Evolutionary conservation across 2,329 filamentous ascomycete genomes (phyloP), one percentile per base, ranked within the genome.

Genomic region (Colletotrichum spinosum): DNA sequence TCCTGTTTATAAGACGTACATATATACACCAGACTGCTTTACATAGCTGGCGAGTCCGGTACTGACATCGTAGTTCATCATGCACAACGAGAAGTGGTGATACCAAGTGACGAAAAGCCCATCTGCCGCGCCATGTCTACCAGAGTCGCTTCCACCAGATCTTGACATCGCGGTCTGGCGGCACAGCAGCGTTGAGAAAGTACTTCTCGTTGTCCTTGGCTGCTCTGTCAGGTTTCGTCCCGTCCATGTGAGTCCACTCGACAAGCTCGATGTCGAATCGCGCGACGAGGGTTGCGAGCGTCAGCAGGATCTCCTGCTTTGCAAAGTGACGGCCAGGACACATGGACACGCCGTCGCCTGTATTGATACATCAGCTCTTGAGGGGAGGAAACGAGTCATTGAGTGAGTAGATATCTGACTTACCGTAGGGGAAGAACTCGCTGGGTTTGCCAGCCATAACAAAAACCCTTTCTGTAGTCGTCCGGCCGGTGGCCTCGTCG

Each of bases 241-340:
- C 67, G 33, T 67, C 59, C 37, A 59, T 35, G 34, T 52, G 7
- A 2, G 54, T 61, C 67, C 64, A 68, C 13, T 67, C 67, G 10
- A 65, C 39, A 51, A 77, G 71, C 54, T 77, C 72, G 11, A 17
- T 17, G 15, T 17, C 15, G 15, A 2, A 17, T 17, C 15, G 15
- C 15, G 15, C 15, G 15, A 17, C 15, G 15, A 17, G 15, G 15
- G 15, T 17, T 17, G 15, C 15, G 15, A 17, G 15, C 15, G 15
- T 17, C 15, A 17, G 15, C 15, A 17, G 15, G 15, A 17, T 17
- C 15, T 17, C 15, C 15, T 17, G 15, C 15, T 17, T 17, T 17
- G 15, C 2, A 17, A 17, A 17, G 15, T 17, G 15, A 17, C 15
- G 15, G 15, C 15, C 15, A 17, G 15, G 15, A 17, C 15, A 17